These are phyloP conservation scores for Oldenlandia corymbosa DNA, from an alignment of 257 asterid species.

Conservation along the genomic window DNA sequence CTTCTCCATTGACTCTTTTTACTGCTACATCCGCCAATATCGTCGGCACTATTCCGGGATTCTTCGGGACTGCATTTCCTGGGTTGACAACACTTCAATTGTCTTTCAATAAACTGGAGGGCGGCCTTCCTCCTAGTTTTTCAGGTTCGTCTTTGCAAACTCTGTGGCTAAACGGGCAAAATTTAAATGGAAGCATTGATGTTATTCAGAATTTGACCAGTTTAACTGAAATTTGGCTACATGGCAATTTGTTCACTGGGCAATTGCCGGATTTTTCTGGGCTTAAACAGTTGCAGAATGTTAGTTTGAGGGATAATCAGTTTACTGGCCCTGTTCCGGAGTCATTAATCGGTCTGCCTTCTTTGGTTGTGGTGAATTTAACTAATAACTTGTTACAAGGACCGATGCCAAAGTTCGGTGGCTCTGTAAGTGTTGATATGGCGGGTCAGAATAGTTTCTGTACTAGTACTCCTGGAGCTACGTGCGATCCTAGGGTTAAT, in stretches of 20 bases:
- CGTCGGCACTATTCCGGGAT: conserved; percentile 52
- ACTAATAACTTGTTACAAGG: conserved; percentile 71
- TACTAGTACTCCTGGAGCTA: conserved; percentile 38
- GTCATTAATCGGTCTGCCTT: conserved; percentile 31
- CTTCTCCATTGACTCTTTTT: conserved; percentile 36
- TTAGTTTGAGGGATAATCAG: conserved; percentile 57
- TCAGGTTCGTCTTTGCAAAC: conserved; percentile 43
- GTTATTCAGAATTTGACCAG: conserved; percentile 55
- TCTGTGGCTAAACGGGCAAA: conserved; percentile 69
- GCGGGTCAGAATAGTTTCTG: conserved; percentile 48
- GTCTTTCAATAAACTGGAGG: conserved; percentile 52
- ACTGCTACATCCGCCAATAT: conserved; percentile 55
- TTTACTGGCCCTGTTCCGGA: conserved; percentile 72
- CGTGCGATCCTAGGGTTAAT: conserved; percentile 54
- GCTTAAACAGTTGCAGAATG: conserved; percentile 30
- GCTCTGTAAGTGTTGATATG: conserved; percentile 37
- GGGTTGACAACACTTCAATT: conserved; percentile 37
- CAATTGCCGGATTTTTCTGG: conserved; percentile 58
- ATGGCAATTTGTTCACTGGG: conserved; percentile 50
- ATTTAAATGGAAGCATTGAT: conserved; percentile 45
- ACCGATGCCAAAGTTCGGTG: conserved; percentile 44
- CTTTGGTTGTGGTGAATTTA: conserved; percentile 50
- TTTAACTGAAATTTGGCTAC: conserved; percentile 54
- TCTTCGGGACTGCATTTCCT: conserved; percentile 42
- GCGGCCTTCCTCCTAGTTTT: conserved; percentile 54